Evolutionary conservation across 169 alveolate genomes (phyloP).

Genomic region (Cryptosporidium baileyi): DNA sequence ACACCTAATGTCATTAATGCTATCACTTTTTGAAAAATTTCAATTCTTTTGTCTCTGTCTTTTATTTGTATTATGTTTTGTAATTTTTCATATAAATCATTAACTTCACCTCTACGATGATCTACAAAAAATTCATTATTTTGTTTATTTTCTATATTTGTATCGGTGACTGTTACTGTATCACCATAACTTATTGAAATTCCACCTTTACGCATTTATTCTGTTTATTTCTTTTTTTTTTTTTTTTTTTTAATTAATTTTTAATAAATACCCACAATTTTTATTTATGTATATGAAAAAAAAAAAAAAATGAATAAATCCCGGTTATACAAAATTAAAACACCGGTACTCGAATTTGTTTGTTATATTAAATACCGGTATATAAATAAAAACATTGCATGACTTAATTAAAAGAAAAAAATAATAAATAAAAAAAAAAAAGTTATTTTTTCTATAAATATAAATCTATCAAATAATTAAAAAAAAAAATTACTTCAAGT

Average conservation of each 20-base stretch:
- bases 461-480: no score
- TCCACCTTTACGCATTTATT: conserved; percentile 42
- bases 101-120: conserved; percentile 88
- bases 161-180: conserved; percentile 14
- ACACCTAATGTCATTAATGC: conserved; percentile 91
- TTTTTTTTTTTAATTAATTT: background rate
- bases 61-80: conserved; percentile 80
- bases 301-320: background rate
- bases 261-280: background rate
- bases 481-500: no score
- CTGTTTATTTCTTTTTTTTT: background rate
- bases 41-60: conserved; percentile 84
- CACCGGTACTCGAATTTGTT: no score
- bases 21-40: conserved; percentile 88
- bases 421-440: no score
- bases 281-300: background rate
- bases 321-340: background rate
- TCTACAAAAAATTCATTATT: conserved; percentile 81
- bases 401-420: no score
- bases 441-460: no score
- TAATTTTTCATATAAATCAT: conserved; percentile 79
- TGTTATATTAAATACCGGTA: no score
- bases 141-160: background rate
- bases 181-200: conserved; percentile 46
- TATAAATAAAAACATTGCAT: no score